These are phyloP conservation scores for Phoma sp. DNA, from an alignment of 2,329 filamentous ascomycete species.

Conservation along the genomic window DNA sequence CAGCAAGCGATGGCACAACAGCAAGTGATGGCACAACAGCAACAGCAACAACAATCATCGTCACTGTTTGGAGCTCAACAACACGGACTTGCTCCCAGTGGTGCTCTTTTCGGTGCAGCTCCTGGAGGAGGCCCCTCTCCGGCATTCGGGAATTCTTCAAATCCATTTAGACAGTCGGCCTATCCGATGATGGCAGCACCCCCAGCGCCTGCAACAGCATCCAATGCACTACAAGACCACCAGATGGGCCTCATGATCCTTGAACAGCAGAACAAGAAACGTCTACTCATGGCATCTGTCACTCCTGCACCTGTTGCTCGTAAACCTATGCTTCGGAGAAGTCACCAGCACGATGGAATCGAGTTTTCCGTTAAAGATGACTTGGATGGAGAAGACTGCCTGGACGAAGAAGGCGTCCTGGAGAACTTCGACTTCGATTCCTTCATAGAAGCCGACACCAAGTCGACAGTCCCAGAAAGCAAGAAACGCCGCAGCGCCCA, in stretches of 20 bases:
- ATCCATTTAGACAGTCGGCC: too few relatives aligned
- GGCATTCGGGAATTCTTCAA: too few relatives aligned
- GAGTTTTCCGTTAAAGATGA: too few relatives aligned
- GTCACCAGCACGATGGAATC: too few relatives aligned
- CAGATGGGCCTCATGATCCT: conserved; percentile 86
- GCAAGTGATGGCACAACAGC: neutral
- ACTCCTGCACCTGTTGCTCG: neutral
- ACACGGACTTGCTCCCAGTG: too few relatives aligned
- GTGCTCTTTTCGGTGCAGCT: neutral
- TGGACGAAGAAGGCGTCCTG: neutral
- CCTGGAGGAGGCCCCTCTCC: too few relatives aligned
- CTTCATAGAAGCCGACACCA: neutral
- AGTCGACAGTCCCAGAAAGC: too few relatives aligned
- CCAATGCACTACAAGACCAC: conserved; percentile 70
- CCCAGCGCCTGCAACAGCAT: too few relatives aligned
- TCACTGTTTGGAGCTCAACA: neutral
- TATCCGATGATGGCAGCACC: too few relatives aligned
- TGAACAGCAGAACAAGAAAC: conserved; percentile 85
- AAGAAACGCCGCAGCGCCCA: too few relatives aligned
- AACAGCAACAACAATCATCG: neutral
- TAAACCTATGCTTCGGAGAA: too few relatives aligned
- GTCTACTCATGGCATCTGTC: conserved; percentile 48
- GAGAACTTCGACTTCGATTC: conserved; percentile 9
- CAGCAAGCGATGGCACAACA: neutral
- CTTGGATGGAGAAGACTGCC: too few relatives aligned